phyloP scores from a whole-genome alignment of 352 stramenopile species.

The Phytophthora aleatoria region DNA sequence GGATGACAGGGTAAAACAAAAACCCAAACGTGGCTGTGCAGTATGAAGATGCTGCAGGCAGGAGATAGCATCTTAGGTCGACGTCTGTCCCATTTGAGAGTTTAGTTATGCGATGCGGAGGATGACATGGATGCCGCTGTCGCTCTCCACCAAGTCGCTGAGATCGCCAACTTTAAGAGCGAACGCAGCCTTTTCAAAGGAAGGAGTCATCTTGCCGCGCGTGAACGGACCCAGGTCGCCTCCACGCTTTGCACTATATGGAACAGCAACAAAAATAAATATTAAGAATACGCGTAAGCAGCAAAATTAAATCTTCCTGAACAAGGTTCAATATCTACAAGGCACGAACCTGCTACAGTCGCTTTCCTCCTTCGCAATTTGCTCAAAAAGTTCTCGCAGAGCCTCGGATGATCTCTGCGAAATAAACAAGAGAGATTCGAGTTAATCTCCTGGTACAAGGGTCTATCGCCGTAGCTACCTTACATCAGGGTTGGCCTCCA shows the following conservation, averaged over 20 bases:
- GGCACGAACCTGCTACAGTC: slow-evolving; percentile 82
- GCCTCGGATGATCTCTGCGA: slow-evolving; percentile 37
- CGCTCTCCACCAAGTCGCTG: slow-evolving; percentile 94
- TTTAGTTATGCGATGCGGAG: slow-evolving; percentile 82
- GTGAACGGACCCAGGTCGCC: slow-evolving; percentile 91
- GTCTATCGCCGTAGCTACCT: slow-evolving; percentile 6
- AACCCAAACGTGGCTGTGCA: background rate
- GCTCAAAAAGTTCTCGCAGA: slow-evolving; percentile 77
- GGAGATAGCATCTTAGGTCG: slow-evolving; percentile 4
- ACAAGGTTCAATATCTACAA: too few species aligned
- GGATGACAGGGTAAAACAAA: slow-evolving; percentile 8
- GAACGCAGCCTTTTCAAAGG: slow-evolving; percentile 93
- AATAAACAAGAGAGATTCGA: background rate
- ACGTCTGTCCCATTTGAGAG: slow-evolving; percentile 10
- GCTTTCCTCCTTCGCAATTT: slow-evolving; percentile 88
- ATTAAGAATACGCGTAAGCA: too few species aligned
- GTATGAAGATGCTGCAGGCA: slow-evolving; percentile 8
- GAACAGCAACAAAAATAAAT: background rate
- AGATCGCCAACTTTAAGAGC: slow-evolving; percentile 93
- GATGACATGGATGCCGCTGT: slow-evolving; percentile 98
- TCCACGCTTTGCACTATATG: slow-evolving; percentile 84
- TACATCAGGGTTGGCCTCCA: slow-evolving; percentile 71
- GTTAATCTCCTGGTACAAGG: background rate
- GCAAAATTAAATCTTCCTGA: too few species aligned
- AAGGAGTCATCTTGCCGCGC: slow-evolving; percentile 92